These are phyloP conservation scores for Jaltomata sinuosa DNA, from an alignment of 257 asterid genomes.

Conservation along the genomic window DNA sequence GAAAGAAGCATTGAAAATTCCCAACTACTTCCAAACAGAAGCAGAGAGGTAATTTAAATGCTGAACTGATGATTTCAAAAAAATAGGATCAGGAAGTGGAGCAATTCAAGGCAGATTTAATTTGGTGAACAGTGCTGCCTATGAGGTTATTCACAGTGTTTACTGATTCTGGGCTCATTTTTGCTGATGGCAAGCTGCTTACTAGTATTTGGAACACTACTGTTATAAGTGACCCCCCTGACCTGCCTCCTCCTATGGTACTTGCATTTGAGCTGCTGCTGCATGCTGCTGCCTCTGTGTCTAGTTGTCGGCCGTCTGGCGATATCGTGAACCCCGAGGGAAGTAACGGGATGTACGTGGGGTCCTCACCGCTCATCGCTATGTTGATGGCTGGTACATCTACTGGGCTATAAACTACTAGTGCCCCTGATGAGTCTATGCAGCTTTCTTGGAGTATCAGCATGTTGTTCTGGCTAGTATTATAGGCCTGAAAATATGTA, in stretches of 20 bases:
- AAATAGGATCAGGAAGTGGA: conserved; percentile 27
- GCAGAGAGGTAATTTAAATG: background rate
- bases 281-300: conserved; percentile 46
- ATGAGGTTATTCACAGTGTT: conserved; percentile 74
- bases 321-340: conserved; percentile 86
- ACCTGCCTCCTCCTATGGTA: conserved; percentile 9
- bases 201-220: conserved; percentile 78
- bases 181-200: conserved; percentile 62
- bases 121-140: conserved; percentile 72
- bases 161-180: conserved; percentile 83
- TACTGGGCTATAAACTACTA: conserved; percentile 76
- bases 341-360: conserved; percentile 59
- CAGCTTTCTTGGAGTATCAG: conserved; percentile 93
- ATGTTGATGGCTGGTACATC: conserved; percentile 71
- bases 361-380: conserved; percentile 92
- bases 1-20: conserved; percentile 48
- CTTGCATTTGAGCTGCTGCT: conserved; percentile 3
- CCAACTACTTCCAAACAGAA: conserved; percentile 40
- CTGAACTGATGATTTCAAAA: conserved; percentile 2
- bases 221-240: conserved; percentile 59
- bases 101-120: conserved; percentile 80
- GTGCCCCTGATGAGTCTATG: conserved; percentile 70
- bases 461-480: conserved; percentile 83
- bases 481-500: conserved; percentile 40
- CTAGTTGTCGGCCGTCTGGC: conserved; percentile 43